Evolutionary conservation across 768 basidiomycete species (phyloP).

Genomic region (Cystobasidiopsis lactophilus): DNA sequence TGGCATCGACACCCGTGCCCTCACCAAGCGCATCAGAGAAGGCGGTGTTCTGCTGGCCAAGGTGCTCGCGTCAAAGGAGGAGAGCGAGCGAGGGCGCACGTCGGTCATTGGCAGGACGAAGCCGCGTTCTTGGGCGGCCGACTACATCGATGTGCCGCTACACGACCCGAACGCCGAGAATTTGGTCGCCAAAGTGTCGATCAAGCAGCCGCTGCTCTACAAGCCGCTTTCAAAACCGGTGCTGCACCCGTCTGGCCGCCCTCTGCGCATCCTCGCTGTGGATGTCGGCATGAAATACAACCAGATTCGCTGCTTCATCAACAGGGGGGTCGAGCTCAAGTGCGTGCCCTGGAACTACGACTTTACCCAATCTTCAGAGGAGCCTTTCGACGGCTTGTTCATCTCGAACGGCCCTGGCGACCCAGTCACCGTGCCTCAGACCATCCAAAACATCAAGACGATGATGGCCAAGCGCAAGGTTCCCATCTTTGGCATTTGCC

Average conservation of each 20-base stretch:
- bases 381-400: conserved; percentile 83
- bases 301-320: conserved; percentile 86
- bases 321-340: conserved; percentile 82
- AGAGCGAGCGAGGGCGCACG: conserved; percentile 29
- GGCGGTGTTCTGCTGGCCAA: conserved; percentile 81
- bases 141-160: conserved; percentile 63
- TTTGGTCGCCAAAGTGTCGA: conserved; percentile 75
- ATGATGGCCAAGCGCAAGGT: conserved; percentile 33
- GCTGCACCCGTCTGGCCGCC: conserved; percentile 37
- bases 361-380: conserved; percentile 45
- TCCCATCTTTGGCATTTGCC: conserved; percentile 95
- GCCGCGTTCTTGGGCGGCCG: conserved; percentile 46
- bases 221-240: conserved; percentile 4
- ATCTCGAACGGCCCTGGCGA: conserved; percentile 96
- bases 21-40: conserved; percentile 88
- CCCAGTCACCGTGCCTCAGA: conserved; percentile 56
- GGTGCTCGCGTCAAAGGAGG: conserved; percentile 39
- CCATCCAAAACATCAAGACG: conserved; percentile 45
- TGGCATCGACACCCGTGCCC: conserved; percentile 84
- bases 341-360: conserved; percentile 96
- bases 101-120: conserved; percentile 10
- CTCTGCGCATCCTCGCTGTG: conserved; percentile 63
- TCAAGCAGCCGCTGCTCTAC: conserved; percentile 43
- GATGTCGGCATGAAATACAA: conserved; percentile 99
- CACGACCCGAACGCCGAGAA: conserved; percentile 70